Conservation (phyloP, 495 filamentous ascomycete species). For the Aspergillus nidulans region DNA sequence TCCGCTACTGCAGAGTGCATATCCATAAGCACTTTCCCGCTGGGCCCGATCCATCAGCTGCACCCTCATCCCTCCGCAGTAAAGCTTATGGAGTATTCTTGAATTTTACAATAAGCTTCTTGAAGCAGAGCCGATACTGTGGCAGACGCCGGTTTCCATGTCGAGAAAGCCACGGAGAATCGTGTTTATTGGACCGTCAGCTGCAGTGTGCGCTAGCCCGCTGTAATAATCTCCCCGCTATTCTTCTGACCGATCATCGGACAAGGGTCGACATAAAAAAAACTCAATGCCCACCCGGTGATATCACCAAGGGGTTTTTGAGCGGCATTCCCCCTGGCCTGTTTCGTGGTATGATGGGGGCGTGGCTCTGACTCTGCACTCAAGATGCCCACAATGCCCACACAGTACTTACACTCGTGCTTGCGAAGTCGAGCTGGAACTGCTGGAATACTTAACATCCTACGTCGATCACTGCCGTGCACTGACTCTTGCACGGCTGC, state of each 20-base stretch:
- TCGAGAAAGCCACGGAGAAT: neutral
- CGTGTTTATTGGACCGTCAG: neutral
- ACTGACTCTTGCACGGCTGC: neutral
- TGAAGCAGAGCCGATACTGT: neutral
- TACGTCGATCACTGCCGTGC: neutral
- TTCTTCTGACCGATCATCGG: conserved; percentile 6
- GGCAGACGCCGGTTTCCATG: neutral
- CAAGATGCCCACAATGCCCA: neutral
- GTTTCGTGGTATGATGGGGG: neutral
- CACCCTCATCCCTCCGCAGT: neutral
- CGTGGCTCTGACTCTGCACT: neutral
- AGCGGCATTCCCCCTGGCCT: neutral
- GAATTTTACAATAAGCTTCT: neutral
- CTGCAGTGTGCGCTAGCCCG: neutral
- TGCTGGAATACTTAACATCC: neutral
- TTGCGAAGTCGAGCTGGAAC: neutral
- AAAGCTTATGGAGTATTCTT: neutral
- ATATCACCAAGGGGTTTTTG: neutral
- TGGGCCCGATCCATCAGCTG: neutral
- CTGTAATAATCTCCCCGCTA: neutral
- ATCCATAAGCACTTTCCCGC: neutral
- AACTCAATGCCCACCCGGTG: neutral
- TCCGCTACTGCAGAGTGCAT: neutral
- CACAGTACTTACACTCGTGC: neutral
- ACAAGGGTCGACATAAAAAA: neutral